Evolutionary conservation across 352 stramenopile species (phyloP), one percentile per base, ranked within the genome.

Genomic region (Hyaloperonospora arabidopsidis): DNA sequence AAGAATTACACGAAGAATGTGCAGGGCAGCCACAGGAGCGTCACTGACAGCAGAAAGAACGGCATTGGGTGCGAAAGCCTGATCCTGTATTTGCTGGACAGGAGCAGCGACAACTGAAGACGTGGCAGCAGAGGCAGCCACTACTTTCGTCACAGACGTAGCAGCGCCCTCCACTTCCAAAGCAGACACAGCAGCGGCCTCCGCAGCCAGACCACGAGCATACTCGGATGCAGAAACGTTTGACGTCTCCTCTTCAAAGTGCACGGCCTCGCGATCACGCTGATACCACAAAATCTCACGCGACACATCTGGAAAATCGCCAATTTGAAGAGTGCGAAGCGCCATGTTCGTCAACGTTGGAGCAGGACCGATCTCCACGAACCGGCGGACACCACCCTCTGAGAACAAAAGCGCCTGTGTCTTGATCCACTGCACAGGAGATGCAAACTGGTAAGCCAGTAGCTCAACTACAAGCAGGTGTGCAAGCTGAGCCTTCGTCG

Each of bases 381-480:
- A 84, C 18, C 83, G 72, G n/a, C 65, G 61, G 36, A 90, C 76
- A 25, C 71, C 74, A 18, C 69, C 63, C 10, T 72, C 40, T 23
- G 74, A 74, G 58, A 95, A 93, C 48, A 95, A 53, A 39, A 84
- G 68, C 35, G 67, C 61, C 63, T 94, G 85, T 4, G 85, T 93
- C 66, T 90, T 86, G 49, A 95, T 95, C 86, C 86, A 95, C 57
- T 91, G 84, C 14, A 95, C 84, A 3, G 86, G 86, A 5, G 78
- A 93, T 19, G 86, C 86, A 52, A 95, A 94, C 64, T 95, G 86
- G 67, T 93, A 93, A 21, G 84, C 84, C 22, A 95, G 53, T 13
- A 95, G 63, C 70, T 95, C 86, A 25, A 93, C 79, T 6, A 95
- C 62, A 21, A 95, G 72, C 25, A 87, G 57, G 38, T 89, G 79